A percentile compares a stretch with the other conserved stretches of the same genome.
Conservation (phyloP, 306 rosid genomes). For the Cyclanthera cordifolia region DNA sequence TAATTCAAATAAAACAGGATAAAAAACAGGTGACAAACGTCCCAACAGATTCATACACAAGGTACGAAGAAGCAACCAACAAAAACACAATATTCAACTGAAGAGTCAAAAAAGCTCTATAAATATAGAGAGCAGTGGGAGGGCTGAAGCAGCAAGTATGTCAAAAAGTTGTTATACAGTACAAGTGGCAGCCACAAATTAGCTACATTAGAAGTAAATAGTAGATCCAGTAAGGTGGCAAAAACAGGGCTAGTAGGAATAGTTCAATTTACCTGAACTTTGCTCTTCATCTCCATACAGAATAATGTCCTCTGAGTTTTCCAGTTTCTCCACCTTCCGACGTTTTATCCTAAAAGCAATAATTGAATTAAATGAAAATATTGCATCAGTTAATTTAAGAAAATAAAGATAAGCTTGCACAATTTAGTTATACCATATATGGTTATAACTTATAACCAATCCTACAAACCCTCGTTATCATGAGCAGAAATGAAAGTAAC, state of each 20-base stretch:
- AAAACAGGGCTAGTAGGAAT: not conserved
- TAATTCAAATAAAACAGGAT: not conserved
- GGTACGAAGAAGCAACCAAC: not conserved
- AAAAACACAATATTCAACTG: not conserved
- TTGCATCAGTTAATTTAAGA: not conserved
- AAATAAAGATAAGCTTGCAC: not conserved
- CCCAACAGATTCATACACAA: not conserved
- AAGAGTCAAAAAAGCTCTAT: not conserved
- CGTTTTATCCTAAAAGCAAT: conserved; percentile 39
- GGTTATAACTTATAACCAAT: conserved; percentile 2
- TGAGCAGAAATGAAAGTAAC: not conserved
- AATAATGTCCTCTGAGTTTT: conserved; percentile 31
- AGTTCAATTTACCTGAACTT: conserved; percentile 30
- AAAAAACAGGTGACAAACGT: not conserved
- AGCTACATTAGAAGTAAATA: not conserved
- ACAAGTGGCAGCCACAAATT: not conserved
- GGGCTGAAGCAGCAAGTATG: not conserved
- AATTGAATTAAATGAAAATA: conserved; percentile 12
- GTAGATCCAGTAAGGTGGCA: not conserved
- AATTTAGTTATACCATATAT: not conserved
- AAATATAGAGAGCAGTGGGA: not conserved
- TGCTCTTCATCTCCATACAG: conserved; percentile 22
- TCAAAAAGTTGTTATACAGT: not conserved
- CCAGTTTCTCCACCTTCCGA: conserved; percentile 33
- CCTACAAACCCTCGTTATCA: not conserved